Evolutionary conservation across 2,329 filamentous ascomycete genomes (phyloP).

Genomic region (Alternaria sp.): DNA sequence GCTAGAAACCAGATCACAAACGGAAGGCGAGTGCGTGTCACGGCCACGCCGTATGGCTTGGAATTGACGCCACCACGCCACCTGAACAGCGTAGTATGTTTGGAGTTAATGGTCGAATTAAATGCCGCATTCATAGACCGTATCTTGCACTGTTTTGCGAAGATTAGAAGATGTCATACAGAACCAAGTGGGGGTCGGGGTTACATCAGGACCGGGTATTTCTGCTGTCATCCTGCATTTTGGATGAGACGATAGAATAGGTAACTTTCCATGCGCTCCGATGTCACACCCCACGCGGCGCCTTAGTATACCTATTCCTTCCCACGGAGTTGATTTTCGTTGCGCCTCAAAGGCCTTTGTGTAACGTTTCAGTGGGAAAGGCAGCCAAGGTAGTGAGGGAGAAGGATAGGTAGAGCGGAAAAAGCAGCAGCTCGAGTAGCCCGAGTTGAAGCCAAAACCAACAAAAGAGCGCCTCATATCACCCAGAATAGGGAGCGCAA

Average conservation of each 20-base stretch:
- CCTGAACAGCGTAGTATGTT: no score
- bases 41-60: accelerated
- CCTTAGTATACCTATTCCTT: neutral
- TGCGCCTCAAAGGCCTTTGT: neutral
- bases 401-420: neutral
- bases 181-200: no score
- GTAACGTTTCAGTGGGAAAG: neutral
- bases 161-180: no score
- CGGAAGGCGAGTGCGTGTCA: neutral
- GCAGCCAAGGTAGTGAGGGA: neutral
- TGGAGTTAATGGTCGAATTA: no score
- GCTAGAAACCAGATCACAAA: neutral
- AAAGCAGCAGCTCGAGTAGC: neutral
- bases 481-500: neutral
- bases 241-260: neutral
- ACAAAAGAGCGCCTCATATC: neutral
- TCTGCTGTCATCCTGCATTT: neutral
- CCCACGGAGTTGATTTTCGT: neutral
- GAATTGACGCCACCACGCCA: neutral
- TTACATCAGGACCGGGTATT: no score
- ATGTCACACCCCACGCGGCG: neutral
- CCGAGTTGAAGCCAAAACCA: neutral
- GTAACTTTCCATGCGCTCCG: neutral
- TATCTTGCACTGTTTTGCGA: accelerated
- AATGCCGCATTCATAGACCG: no score